Percentiles rank a stretch among this genome's conserved stretches.
Evolutionary conservation across 2,329 filamentous ascomycete species (phyloP).

Genomic region (Parastagonospora nodorum): DNA sequence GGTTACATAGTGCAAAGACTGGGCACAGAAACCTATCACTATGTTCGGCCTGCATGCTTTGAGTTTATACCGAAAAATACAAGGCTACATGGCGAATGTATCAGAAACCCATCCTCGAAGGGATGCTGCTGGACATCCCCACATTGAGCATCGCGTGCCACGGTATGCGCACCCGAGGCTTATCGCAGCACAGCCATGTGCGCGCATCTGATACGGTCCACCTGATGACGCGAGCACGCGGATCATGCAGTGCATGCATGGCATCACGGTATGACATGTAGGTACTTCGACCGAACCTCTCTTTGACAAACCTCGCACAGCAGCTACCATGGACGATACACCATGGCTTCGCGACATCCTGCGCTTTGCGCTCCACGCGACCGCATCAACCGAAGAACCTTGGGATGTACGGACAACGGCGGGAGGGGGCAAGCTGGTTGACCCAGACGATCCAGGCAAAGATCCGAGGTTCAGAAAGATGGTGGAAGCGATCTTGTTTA

Average conservation of each 20-base stretch:
- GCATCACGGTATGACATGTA: conserved; percentile 12
- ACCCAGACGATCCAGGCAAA: conserved; percentile 40
- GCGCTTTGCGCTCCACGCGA: conserved; percentile 30
- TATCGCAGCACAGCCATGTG: conserved; percentile 13
- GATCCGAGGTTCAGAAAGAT: conserved; percentile 44
- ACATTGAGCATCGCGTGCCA: conserved; percentile 13
- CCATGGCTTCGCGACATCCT: conserved; percentile 31
- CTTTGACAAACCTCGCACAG: conserved; percentile 5
- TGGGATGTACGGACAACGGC: conserved; percentile 13
- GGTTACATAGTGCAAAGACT: no score
- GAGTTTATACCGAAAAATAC: no score
- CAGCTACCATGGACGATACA: conserved; percentile 10
- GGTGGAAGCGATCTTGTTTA: conserved; percentile 46
- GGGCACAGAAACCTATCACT: no score
- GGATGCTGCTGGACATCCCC: not conserved
- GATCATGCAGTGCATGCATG: conserved; percentile 1
- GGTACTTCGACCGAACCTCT: not conserved
- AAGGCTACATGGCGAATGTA: no score
- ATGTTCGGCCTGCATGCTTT: no score
- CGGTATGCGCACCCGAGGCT: conserved; percentile 6
- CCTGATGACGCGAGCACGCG: conserved; percentile 14
- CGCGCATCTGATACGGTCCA: conserved; percentile 7
- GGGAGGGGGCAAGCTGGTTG: conserved; percentile 18
- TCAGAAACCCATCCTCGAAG: no score
- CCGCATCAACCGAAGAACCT: conserved; percentile 23